A percentile compares a stretch with the other conserved stretches of the same genome.
These are phyloP conservation scores for Lippia alba DNA, from an alignment of 305 asterid genomes.

Conservation along the genomic window DNA sequence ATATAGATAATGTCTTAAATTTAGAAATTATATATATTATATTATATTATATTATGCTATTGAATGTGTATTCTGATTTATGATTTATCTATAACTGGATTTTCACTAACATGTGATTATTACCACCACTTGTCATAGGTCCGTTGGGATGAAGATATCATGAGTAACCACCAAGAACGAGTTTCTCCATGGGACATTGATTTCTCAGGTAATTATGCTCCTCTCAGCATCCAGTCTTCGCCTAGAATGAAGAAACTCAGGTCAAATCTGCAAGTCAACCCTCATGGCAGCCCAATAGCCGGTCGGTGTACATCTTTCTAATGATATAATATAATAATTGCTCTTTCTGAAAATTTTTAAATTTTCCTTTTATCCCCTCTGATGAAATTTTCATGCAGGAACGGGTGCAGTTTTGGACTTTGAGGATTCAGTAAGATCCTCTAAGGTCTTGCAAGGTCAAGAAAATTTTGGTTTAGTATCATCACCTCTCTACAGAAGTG, in stretches of 20 bases:
- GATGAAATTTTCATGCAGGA: slow-evolving; percentile 44
- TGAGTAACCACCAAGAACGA: slow-evolving; percentile 81
- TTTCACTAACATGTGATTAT: slow-evolving; percentile 27
- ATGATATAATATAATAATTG: neutral
- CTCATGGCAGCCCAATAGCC: slow-evolving; percentile 58
- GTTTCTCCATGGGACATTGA: slow-evolving; percentile 99
- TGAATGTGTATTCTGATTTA: neutral
- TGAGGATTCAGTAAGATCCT: slow-evolving; percentile 90
- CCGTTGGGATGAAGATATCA: slow-evolving; percentile 87
- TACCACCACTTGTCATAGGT: slow-evolving; percentile 53
- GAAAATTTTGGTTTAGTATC: slow-evolving; percentile 74
- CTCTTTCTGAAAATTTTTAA: slow-evolving; percentile 9
- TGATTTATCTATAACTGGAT: slow-evolving; percentile 2
- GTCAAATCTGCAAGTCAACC: slow-evolving; percentile 59
- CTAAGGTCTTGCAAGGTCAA: slow-evolving; percentile 99
- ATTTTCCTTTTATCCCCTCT: neutral
- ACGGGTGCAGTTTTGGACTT: slow-evolving; percentile 81
- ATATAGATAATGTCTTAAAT: no score
- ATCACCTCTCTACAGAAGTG: slow-evolving; percentile 67
- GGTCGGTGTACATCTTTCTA: slow-evolving; percentile 62
- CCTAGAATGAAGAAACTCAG: slow-evolving; percentile 86
- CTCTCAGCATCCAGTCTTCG: slow-evolving; percentile 73
- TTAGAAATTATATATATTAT: no score
- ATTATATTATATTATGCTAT: no score
- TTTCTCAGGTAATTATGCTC: slow-evolving; percentile 76